Conservation (phyloP, 495 filamentous ascomycete species). For the Hypoxylon perforatum region DNA sequence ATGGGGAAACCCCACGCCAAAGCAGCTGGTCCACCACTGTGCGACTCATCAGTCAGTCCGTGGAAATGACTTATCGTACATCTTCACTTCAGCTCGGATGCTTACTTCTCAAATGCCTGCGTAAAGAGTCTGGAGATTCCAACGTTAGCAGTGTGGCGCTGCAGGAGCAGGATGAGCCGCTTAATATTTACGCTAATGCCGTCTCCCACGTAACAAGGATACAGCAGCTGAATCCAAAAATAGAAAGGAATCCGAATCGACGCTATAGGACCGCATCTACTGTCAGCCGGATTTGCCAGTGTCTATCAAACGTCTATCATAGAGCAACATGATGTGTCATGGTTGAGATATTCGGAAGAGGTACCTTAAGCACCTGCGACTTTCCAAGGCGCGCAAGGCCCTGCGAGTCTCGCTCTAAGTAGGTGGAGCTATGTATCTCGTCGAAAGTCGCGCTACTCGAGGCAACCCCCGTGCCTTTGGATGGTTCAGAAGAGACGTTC, state of each 20-base stretch:
- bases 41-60: neutral
- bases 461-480: neutral
- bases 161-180: neutral
- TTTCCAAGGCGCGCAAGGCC: slow-evolving; percentile 60
- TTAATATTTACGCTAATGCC: slow-evolving; percentile 26
- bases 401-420: slow-evolving; percentile 4
- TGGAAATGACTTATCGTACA: neutral
- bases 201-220: slow-evolving; percentile 57
- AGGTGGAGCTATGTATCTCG: slow-evolving; percentile 18
- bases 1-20: slow-evolving; percentile 38
- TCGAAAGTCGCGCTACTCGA: neutral
- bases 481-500: neutral
- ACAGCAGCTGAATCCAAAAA: slow-evolving; percentile 55
- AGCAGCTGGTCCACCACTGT: slow-evolving; percentile 41
- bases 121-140: neutral
- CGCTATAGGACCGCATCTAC: slow-evolving; percentile 20
- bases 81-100: neutral
- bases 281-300: neutral
- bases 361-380: slow-evolving; percentile 57
- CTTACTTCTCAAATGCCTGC: neutral
- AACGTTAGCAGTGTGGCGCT: neutral
- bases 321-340: too few relatives aligned
- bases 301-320: neutral
- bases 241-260: slow-evolving; percentile 54
- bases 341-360: neutral